Base-by-base conservation (phyloP, 768 basidiomycete genomes). In the Mycena rosella region DNA sequence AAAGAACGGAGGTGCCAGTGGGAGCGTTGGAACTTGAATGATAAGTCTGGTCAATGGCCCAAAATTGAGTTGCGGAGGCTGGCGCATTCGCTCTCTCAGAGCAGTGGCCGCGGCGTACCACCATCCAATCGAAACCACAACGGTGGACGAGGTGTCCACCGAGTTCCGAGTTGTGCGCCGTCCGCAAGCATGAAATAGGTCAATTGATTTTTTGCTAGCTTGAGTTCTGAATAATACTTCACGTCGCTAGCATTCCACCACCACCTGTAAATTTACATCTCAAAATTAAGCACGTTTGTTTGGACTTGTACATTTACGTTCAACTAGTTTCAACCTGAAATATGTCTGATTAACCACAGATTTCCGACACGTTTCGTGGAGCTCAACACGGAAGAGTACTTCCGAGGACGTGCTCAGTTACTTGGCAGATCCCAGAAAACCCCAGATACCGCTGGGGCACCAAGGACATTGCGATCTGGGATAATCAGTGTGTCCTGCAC, bases 381-480 rank as follows among this genome's bases (percentile, higher is more conserved):
- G 72, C 79, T 89, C 38, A 79, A 81, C 10, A 74, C 78, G 17
- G 87, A 86, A 57, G 88, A 89, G 76, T 87, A n/a, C n/a, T n/a
- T n/a, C n/a, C 13, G 84, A 84, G 44, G 71, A 82, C 55, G 71
- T 87, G 2, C 75, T 88, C 38, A 75, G 79, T 0, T 88, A 83
- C 74, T 77, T 89, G 81, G 10, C 86, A 86, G 68, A 76, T 87
- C 65, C 74, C 85, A 2, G 83, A 88, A 73, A 89, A 88, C 76
- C 88, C 89, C 68, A 81, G 85, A 24, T 86, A 81, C 80, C 81
- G 82, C 29, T 89, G 88, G 87, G 76, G 78, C 26, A 69, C 71
- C 34, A 83, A 87, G 68, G 85, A 85, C 65, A 73, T 89, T 27
- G 88, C 88, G 0, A 86, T 89, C 72, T 89, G 88, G 88, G 87